Base-by-base conservation (phyloP, 2,329 filamentous ascomycete species). In the Epichloe gansuensis region DNA sequence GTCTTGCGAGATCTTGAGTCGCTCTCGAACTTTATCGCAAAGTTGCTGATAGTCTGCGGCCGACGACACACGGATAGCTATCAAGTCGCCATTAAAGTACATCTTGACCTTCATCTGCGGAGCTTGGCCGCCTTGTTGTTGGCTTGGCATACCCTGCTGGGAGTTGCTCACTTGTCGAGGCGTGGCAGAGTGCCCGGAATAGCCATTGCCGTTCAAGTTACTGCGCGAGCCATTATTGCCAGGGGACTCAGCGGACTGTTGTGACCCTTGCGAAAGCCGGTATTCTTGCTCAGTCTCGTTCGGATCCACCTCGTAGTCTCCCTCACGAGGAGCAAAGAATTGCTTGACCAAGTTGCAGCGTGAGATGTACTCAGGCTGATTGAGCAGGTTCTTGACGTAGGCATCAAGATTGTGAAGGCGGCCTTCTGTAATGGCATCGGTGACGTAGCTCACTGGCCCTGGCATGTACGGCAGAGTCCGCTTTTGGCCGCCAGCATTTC, bases 381-480 rank as follows among this genome's bases (percentile, higher is more conserved):
- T 78, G 8, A 98, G 74, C 23, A 98, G 75, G 61, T 93, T 91
- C 70, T 94, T 94, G 60, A 98, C 89, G 62, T 98, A 98, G 49
- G 91, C 87, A 63, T 98, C 90, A 40, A 98, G 73, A 64, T 95
- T 96, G 65, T 93, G 87, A 54, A 93, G 81, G 58, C 93, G 82
- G 31, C 89, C 90, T 63, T 96, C 90, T 17, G 90, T 95, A 61
- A 98, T 96, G 38, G 87, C 88, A 64, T 97, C 91, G n/a, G 91
- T 98, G 52, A 97, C 91, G 68, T 95, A 95, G 58, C 90, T 95
- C 55, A 98, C 91, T 3, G 93, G 93, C 5, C 93, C 93, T 9
- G 93, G 93, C 93, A 98, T 98, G 67, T 95, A 97, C 2, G 93
- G 93, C 12, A 98, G 71, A 8, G 85, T 89, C 52, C 93, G 84